Evolutionary conservation across 306 rosid genomes (phyloP), one percentile per base, ranked within the genome.

Genomic region (Trichosanthes cucumerina): DNA sequence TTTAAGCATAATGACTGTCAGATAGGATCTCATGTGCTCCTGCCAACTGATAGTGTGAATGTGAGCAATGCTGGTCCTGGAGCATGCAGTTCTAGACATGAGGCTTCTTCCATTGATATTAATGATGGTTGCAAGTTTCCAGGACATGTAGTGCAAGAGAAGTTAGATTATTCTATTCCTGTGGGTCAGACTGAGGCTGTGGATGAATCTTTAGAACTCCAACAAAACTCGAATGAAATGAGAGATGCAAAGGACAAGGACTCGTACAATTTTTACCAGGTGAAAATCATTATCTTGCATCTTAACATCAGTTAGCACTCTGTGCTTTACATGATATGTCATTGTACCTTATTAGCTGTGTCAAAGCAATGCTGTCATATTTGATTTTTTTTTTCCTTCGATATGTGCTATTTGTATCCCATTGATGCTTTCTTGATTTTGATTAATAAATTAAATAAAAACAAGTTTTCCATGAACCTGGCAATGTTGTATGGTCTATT

Each of bases 181-280:
- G 86, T 79, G 14, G 86, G 78, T 84, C 86, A 80, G 80, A 79
- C 81, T 47, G 64, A 81, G 80, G 88, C 81, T 76, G 81, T 60
- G 31, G 85, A 76, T 34, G 92, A 89, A 77, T 82, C 86, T 33
- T 21, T 83, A 78, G 80, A 64, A 66, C 57, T 79, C 34, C 91
- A 66, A 70, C 81, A 85, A 85, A 76, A 76, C 79, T 64, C 81
- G 9, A 84, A 76, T 74, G 85, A 58, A 80, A 50, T 53, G 82
- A 85, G 80, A 83, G 90, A 86, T 81, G 80, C 64, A 63, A 89
- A 81, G 82, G 92, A 91, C 79, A 89, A 83, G 80, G 93, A 91
- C 71, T 85, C 88, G 0, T 95, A 95, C 85, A 92, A 82, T 80
- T 95, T 95, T 82, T 95, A 88, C 83, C 98, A 92, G 98, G 98